A percentile compares a stretch with the other conserved stretches of the same genome.
These are phyloP conservation scores for Serpula lacrymans DNA, from an alignment of 768 basidiomycete species.

Conservation along the genomic window DNA sequence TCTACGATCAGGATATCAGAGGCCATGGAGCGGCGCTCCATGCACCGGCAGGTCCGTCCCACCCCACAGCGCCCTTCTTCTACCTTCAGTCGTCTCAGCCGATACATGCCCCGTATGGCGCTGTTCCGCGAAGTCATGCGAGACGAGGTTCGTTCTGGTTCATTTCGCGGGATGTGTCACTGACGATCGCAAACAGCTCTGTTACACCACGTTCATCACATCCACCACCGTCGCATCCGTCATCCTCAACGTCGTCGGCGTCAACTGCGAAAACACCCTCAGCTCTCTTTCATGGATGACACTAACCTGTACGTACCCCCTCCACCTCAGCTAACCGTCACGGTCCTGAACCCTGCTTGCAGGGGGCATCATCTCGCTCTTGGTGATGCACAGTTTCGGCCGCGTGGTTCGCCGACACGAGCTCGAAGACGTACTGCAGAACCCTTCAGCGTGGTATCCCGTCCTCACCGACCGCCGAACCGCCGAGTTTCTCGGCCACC, in stretches of 20 bases:
- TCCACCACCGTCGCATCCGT: slow-evolving; percentile 45
- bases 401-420: slow-evolving; percentile 62
- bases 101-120: slow-evolving; percentile 49
- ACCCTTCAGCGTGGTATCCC: slow-evolving; percentile 40
- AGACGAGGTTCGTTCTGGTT: slow-evolving; percentile 49
- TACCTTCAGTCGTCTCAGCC: slow-evolving; percentile 40
- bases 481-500: no score
- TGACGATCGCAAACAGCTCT: slow-evolving; percentile 33
- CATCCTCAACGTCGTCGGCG: slow-evolving; percentile 47
- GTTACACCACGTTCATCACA: slow-evolving; percentile 54
- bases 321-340: slow-evolving; percentile 10
- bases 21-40: slow-evolving; percentile 7
- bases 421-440: slow-evolving; percentile 49
- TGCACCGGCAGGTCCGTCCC: slow-evolving; percentile 11
- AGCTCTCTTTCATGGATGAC: slow-evolving; percentile 50
- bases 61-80: slow-evolving; percentile 11
- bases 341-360: slow-evolving; percentile 6
- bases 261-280: slow-evolving; percentile 43
- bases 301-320: slow-evolving; percentile 45
- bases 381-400: slow-evolving; percentile 57
- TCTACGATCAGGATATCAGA: slow-evolving; percentile 14
- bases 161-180: no score
- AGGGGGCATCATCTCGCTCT: slow-evolving; percentile 56
- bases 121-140: slow-evolving; percentile 55
- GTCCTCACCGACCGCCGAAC: slow-evolving; percentile 23